phyloP scores from a whole-genome alignment of 2,329 filamentous ascomycete genomes.

The Alternaria infectoria region DNA sequence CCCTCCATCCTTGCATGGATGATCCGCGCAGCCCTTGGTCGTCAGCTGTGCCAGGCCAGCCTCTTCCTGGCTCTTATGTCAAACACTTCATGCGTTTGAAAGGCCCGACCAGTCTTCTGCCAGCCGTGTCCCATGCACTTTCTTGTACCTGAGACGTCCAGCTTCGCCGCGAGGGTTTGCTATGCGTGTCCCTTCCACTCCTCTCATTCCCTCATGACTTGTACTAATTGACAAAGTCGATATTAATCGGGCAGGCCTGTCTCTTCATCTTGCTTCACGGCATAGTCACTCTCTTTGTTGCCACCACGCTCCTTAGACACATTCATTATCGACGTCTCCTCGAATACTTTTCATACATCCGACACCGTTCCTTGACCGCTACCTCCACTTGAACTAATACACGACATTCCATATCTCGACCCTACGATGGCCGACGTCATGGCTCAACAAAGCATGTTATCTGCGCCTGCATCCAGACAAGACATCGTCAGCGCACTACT shows the following conservation, averaged over 20 bases:
- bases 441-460: conserved; percentile 29
- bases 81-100: conserved; percentile 49
- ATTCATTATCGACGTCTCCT: neutral
- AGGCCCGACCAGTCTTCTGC: conserved; percentile 27
- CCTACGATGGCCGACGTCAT: conserved; percentile 37
- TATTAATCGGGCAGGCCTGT: conserved; percentile 31
- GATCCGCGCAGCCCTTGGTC: conserved; percentile 15
- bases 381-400: conserved; percentile 3
- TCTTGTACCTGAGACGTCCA: conserved; percentile 44
- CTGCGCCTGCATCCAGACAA: conserved; percentile 41
- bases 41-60: conserved; percentile 36
- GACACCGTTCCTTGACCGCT: neutral
- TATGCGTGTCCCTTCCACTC: conserved; percentile 25
- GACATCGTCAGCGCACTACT: conserved; percentile 49
- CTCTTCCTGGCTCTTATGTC: conserved; percentile 32
- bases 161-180: conserved; percentile 30
- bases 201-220: conserved; percentile 24
- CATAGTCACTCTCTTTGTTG: conserved; percentile 24
- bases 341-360: conserved; percentile 11
- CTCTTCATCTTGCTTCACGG: conserved; percentile 17
- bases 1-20: conserved; percentile 28
- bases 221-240: conserved; percentile 16
- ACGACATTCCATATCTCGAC: neutral
- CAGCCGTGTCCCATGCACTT: conserved; percentile 39
- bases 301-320: conserved; percentile 18